These are phyloP conservation scores for Nicotiana tabacum DNA, from an alignment of 257 asterid genomes.

Conservation along the genomic window DNA sequence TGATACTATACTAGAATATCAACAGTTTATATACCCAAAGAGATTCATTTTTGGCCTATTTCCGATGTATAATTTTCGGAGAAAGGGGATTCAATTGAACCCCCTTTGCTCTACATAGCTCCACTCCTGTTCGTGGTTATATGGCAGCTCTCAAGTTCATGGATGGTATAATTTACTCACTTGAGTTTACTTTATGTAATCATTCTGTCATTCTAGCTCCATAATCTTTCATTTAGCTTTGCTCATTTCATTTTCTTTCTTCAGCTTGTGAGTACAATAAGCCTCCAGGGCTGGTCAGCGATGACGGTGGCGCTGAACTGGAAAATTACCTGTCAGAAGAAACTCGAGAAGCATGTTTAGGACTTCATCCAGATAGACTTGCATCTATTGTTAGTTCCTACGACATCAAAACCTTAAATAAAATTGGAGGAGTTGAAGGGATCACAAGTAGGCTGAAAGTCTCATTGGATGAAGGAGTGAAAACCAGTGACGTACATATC, in stretches of 20 bases:
- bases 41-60: too few species aligned
- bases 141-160: constrained; percentile 74
- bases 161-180: constrained; percentile 39
- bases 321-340: constrained; percentile 34
- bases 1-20: too few species aligned
- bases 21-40: too few species aligned
- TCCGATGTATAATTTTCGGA: too few species aligned
- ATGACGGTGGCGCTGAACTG: background rate
- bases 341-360: constrained; percentile 47
- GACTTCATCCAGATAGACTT: constrained; percentile 65
- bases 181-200: background rate
- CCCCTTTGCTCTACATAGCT: too few species aligned
- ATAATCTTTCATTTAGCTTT: background rate
- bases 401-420: constrained; percentile 41
- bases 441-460: constrained; percentile 43
- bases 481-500: constrained; percentile 30
- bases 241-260: constrained; percentile 9
- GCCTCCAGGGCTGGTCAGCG: constrained; percentile 22
- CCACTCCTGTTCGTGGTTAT: constrained; percentile 18
- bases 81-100: too few species aligned
- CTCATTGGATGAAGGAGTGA: constrained; percentile 48
- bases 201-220: background rate
- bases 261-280: constrained; percentile 35
- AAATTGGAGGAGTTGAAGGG: constrained; percentile 58
- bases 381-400: constrained; percentile 56